phyloP scores from a whole-genome alignment of 2,329 filamentous ascomycete species.

The Cercospora zeina region DNA sequence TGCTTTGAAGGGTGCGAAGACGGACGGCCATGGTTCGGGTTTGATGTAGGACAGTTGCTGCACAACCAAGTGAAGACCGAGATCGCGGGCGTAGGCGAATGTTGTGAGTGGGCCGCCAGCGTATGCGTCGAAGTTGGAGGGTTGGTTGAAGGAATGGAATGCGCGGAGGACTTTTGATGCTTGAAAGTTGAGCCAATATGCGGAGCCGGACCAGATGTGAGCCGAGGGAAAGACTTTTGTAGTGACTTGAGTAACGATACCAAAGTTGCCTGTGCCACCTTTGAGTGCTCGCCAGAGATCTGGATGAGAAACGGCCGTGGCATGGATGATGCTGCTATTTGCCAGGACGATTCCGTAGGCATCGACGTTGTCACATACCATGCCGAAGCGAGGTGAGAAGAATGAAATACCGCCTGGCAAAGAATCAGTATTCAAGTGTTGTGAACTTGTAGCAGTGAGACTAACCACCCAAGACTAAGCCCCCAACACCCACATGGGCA shows the following conservation, averaged over 20 bases:
- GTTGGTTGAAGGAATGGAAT: constrained; percentile 2
- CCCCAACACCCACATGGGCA: constrained; percentile 24
- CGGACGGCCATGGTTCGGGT: background rate
- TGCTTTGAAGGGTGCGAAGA: background rate
- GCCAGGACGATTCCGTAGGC: constrained; percentile 34
- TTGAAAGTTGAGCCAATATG: background rate
- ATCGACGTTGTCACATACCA: constrained; percentile 34
- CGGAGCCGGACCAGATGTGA: background rate
- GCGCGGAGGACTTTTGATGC: background rate
- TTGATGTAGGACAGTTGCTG: constrained; percentile 1
- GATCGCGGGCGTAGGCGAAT: constrained; percentile 2
- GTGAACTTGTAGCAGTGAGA: background rate
- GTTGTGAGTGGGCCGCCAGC: background rate
- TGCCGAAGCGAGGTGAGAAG: constrained; percentile 27
- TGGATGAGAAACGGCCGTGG: constrained; percentile 22
- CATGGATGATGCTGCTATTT: constrained; percentile 28
- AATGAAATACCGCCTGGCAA: background rate
- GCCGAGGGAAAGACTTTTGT: constrained; percentile 4
- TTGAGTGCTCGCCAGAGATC: constrained; percentile 31
- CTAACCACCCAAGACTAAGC: background rate
- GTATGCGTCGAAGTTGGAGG: background rate
- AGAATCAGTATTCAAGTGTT: background rate
- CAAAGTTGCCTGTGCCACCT: constrained; percentile 31
- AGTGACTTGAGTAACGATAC: constrained; percentile 30
- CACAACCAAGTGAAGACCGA: background rate